Evolutionary conservation across 768 basidiomycete species (phyloP).

Genomic region (Phylloporus arenicola): DNA sequence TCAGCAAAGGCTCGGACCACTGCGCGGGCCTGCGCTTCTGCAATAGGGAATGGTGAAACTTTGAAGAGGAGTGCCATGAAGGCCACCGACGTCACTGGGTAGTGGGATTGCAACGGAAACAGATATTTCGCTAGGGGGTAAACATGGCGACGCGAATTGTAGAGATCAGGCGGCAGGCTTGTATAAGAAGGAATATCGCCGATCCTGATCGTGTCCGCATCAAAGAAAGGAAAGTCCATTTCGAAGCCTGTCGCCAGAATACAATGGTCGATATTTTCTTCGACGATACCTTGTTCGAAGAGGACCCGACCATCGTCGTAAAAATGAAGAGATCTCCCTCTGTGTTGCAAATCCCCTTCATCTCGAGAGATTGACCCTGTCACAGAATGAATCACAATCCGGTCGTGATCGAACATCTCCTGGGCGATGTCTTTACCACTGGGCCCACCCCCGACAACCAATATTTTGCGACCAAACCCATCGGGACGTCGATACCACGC

Average conservation of each 20-base stretch:
- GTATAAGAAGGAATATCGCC: slow-evolving; percentile 41
- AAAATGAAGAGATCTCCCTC: slow-evolving; percentile 41
- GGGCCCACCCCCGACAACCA: slow-evolving; percentile 52
- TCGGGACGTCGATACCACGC: slow-evolving; percentile 59
- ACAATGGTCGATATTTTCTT: slow-evolving; percentile 52
- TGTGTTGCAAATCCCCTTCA: slow-evolving; percentile 33
- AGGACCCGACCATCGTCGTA: slow-evolving; percentile 40
- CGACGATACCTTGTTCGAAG: slow-evolving; percentile 56
- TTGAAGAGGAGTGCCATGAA: slow-evolving; percentile 58
- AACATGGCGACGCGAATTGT: slow-evolving; percentile 61
- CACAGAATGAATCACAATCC: slow-evolving; percentile 53
- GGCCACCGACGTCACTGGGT: slow-evolving; percentile 50
- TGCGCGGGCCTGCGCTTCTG: slow-evolving; percentile 73
- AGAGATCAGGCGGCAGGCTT: slow-evolving; percentile 45
- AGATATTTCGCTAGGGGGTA: slow-evolving; percentile 70
- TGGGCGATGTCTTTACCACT: slow-evolving; percentile 64
- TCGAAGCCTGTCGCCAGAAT: slow-evolving; percentile 78
- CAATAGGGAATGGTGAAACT: slow-evolving; percentile 69
- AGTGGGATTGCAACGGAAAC: slow-evolving; percentile 50
- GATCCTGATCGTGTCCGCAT: slow-evolving; percentile 30
- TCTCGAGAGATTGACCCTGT: slow-evolving; percentile 32
- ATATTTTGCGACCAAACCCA: slow-evolving; percentile 33
- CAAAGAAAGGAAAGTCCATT: slow-evolving; percentile 58
- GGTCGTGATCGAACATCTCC: slow-evolving; percentile 46
- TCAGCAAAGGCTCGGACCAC: slow-evolving; percentile 51